Base-by-base conservation (phyloP, 352 stramenopile genomes). In the Phytophthora megakarya region DNA sequence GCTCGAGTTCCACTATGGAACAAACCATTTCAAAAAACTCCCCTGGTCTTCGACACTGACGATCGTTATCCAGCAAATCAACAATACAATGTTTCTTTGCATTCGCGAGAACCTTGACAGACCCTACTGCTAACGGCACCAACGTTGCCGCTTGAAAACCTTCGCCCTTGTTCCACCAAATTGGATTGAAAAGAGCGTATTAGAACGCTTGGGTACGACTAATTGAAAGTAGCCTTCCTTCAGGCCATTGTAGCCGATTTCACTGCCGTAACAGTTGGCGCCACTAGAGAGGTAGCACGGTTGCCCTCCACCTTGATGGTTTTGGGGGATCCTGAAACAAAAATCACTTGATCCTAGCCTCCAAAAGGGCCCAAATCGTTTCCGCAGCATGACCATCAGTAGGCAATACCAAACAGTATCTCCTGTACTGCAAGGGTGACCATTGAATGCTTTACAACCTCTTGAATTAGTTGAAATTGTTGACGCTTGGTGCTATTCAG, bases 271-370 rank as follows among this genome's bases (percentile, higher is more conserved):
- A 12, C 16, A 55, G 3, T 15, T 55, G 19, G 5, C 26, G n/a
- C 47, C 30, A 55, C 47, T 32, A 55, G 5, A 44, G 8, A 23
- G 47, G 47, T 2, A 44, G 5, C 18, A 33, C 16, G 5, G 32
- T 22, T 44, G 19, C 21, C n/a, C 21, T 30, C 30, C 47, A 55
- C 33, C 47, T 13, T 21, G 30, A 9, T 21, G 18, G 30, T n/a
- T 21, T n/a, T 32, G 30, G 30, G 16, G 47, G 47, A 9, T 55
- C 30, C 35, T 44, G 32, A 55, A 55, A 32, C 43, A 19, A 21
- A 55, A 55, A 22, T 55, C 47, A 2, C 32, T 23, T 16, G 47
- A 53, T 15, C 47, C 19, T 33, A 5, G 32, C 19, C 47, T 23
- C 5, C 12, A 55, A 15, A 22, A 55, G 5, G 22, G 12, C 11